These are phyloP conservation scores for Erythrophleum fordii DNA, from an alignment of 306 rosid species.

Conservation along the genomic window DNA sequence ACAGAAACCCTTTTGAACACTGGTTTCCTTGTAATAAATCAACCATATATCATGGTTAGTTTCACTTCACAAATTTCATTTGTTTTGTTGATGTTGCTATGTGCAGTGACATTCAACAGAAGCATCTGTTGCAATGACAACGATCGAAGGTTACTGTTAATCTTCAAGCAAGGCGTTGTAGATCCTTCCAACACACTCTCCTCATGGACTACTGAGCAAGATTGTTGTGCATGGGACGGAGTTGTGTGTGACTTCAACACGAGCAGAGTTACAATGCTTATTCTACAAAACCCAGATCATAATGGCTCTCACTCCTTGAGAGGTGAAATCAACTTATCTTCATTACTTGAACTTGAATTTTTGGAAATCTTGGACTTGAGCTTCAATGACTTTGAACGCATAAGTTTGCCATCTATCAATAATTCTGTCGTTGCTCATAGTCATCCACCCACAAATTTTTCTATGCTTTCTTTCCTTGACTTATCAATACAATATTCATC, in stretches of 20 bases:
- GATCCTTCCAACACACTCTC: background rate
- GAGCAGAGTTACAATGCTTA: background rate
- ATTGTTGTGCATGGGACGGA: background rate
- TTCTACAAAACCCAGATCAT: background rate
- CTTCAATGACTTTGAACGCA: background rate
- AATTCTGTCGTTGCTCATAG: background rate
- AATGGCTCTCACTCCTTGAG: background rate
- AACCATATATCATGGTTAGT: background rate
- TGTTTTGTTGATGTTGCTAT: background rate
- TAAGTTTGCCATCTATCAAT: background rate
- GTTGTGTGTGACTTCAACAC: background rate
- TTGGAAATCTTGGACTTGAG: background rate
- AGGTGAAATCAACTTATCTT: background rate
- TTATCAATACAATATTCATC: background rate
- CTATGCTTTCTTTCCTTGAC: background rate
- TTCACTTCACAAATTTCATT: background rate
- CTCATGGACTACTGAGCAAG: background rate
- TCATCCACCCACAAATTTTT: background rate
- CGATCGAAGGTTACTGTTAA: background rate
- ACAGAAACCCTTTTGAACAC: background rate
- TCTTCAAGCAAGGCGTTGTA: background rate
- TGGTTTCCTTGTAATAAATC: no score
- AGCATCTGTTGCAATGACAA: background rate
- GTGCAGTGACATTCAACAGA: background rate
- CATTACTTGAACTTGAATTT: background rate